Evolutionary conservation across 805 yeast genomes (phyloP), one percentile per base, ranked within the genome.

Genomic region (Clavispora fructus): DNA sequence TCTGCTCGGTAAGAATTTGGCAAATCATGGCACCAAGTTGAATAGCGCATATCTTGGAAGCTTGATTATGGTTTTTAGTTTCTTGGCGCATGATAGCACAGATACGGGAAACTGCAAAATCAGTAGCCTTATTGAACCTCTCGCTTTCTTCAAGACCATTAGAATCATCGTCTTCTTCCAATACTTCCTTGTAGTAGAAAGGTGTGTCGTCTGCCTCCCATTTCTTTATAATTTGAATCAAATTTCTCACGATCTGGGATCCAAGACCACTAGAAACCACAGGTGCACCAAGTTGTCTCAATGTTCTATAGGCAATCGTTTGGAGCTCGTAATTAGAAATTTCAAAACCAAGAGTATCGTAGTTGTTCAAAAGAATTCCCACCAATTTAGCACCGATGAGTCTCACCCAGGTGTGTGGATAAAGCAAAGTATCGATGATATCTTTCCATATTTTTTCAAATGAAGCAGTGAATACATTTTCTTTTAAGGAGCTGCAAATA

Each of bases 381-480:
- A 82, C 61, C 30, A 88, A 67, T 44, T 91, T 71, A 7, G 83
- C 67, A 1, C 95, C 70, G 6, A 77, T 67, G 48, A 85, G 71
- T 56, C 97, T 79, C 7, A 91, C 85, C 98, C 98, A 91, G 1
- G 94, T 75, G 64, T 91, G 97, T 2, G 97, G 97, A 61, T 79
- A 91, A 43, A 91, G 68, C 44, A 90, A 71, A 27, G 81, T 65
- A 3, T 74, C 75, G 23, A 79, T 69, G 3, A 85, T 64, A 14
- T 64, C 60, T 3, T 61, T 54, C 90, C 92, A 86, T 8, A 77
- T 55, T 0, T 25, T 16, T 40, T 65, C 71, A 55, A 68, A 72
- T 2, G 54, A 57, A 1, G 42, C 33, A 4, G 49, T 44, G 40
- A 69, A 69, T 8, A 63, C 57, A 0, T 50, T 45, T 9, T 62